Evolutionary conservation across 345 rosid genomes (phyloP), one percentile per base, ranked within the genome.

Genomic region (Arabidopsis arenosa): DNA sequence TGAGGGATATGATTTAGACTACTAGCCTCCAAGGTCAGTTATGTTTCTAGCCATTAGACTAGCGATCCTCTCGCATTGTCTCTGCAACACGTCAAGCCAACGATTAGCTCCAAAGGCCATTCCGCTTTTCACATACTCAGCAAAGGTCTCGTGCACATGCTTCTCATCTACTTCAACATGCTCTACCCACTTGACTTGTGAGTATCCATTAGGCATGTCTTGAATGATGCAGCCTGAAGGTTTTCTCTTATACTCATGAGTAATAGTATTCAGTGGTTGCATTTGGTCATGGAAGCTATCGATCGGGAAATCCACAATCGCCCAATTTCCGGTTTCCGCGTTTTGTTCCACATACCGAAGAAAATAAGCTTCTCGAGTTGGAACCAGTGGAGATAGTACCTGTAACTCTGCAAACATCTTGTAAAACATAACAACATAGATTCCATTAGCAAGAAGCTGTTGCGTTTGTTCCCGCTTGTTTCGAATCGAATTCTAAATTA

Each of bases 151-250:
- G 68, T 95, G 97, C 8, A 87, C 80, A 0, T 89, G 90, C 56
- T 84, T 90, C 80, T 88, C 85, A 72, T 84, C 93, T 11, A 88
- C 81, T 81, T 90, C 92, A 5, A 85, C 96, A 45, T 92, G 97
- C 75, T 95, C 97, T 1, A 92, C 85, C 99, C 99, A 95, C 15
- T 88, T 90, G 48, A 92, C 86, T 87, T 92, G 86, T 35, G 99
- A 91, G 82, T 96, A 96, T 7, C 99, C 99, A 76, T 93, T 93
- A 47, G 98, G 96, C 94, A 96, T 88, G 70, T 96, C 99, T 73
- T 89, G 97, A 75, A 96, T 91, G 18, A 93, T 60, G 70, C 98
- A 93, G 18, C 99, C 98, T 9, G 99, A 93, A 0, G 97, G 89
- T 32, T 82, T 78, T 74, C 98, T 88, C 78, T 77, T 85, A 73